A percentile compares a stretch with the other conserved stretches of the same genome.
phyloP scores from a whole-genome alignment of 1,284 basidiomycete genomes.

The Anthracocystis setariae region DNA sequence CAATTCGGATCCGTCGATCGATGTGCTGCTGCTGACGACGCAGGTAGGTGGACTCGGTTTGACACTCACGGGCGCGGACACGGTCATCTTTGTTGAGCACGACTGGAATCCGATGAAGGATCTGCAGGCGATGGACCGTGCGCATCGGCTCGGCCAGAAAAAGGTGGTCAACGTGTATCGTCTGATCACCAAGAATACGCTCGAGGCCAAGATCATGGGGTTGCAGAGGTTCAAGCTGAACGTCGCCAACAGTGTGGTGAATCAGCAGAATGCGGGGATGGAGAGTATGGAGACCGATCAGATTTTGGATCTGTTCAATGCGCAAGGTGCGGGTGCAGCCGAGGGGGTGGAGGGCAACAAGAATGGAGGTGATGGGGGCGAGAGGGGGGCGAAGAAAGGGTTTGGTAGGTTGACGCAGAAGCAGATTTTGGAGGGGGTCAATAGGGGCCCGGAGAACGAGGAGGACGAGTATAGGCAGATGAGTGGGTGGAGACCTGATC shows the following conservation, averaged over 20 bases:
- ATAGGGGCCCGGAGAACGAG: conserved; percentile 65
- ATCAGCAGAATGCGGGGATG: conserved; percentile 93
- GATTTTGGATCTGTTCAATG: conserved; percentile 89
- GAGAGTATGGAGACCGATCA: conserved; percentile 96
- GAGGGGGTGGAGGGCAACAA: conserved; percentile 1
- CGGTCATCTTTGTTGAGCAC: conserved; percentile 99
- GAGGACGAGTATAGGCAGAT: conserved; percentile 64
- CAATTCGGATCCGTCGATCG: conserved; percentile 96
- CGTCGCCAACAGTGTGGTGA: conserved; percentile 95
- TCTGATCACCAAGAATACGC: conserved; percentile 92
- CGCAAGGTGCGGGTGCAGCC: conserved; percentile 9
- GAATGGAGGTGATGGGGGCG: conserved; percentile 2
- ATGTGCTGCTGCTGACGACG: conserved; percentile 93
- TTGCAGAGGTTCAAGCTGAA: conserved; percentile 96
- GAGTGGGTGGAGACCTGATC: conserved; percentile 55
- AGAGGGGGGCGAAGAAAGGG: conserved; percentile 15
- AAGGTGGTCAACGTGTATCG: conserved; percentile 99
- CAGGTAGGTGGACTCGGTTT: conserved; percentile 95
- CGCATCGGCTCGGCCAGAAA: conserved; percentile 97
- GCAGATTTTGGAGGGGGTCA: conserved; percentile 68
- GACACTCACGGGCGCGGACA: conserved; percentile 97
- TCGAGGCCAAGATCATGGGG: conserved; percentile 99
- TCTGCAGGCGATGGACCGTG: conserved; percentile 98
- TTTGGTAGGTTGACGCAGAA: conserved; percentile 68
- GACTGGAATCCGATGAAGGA: conserved; percentile 99